Percentiles rank a stretch among this genome's conserved stretches.
phyloP scores from a whole-genome alignment of 768 basidiomycete species.

The Cystofilobasidium macerans region DNA sequence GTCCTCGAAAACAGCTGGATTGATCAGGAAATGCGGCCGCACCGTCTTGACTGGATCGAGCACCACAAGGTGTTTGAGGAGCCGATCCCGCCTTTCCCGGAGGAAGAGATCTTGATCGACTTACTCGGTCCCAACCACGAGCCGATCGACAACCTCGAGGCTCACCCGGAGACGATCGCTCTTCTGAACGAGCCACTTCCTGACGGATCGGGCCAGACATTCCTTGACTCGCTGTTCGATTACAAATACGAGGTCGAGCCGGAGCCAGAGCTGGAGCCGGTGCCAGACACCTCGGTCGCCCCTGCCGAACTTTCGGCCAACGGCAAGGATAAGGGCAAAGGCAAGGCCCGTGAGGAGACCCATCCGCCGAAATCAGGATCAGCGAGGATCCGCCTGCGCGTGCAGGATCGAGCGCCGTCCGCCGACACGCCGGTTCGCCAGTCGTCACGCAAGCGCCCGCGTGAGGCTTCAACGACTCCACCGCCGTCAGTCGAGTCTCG shows the following conservation, averaged over 20 bases:
- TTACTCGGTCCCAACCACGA: neutral
- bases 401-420: too few species aligned
- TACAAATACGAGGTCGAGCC: neutral
- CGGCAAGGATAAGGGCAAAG: too few species aligned
- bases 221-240: neutral
- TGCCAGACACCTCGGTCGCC: neutral
- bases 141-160: conserved; percentile 28
- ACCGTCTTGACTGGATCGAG: conserved; percentile 41
- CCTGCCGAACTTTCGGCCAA: too few species aligned
- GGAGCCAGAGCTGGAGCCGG: neutral
- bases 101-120: neutral
- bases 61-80: neutral
- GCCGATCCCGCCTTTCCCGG: neutral
- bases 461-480: neutral
- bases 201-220: neutral
- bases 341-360: neutral
- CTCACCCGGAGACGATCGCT: conserved; percentile 4
- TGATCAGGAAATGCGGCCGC: conserved; percentile 50
- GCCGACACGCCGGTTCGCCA: neutral
- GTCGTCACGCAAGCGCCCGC: conserved; percentile 6
- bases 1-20: conserved; percentile 3
- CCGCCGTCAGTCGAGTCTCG: neutral
- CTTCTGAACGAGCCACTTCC: neutral
- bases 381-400: neutral
- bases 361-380: too few species aligned